Conservation (phyloP, 2,329 filamentous ascomycete genomes). For the Chaetomium strumarium region DNA sequence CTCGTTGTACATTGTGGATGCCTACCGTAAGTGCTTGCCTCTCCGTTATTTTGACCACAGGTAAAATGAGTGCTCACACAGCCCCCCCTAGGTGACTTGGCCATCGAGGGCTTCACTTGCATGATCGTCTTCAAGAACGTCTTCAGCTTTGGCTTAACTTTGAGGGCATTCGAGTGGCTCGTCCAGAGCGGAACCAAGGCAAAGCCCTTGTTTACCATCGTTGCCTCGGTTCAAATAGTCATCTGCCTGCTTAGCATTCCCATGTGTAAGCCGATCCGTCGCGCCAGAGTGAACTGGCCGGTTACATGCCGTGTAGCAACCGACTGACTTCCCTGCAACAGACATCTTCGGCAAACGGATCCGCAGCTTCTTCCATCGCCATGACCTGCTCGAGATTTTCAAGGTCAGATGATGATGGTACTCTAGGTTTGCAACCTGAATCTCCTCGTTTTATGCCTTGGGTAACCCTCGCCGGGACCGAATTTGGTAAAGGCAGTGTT, state of each 20-base stretch:
- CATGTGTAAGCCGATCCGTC: slow-evolving; percentile 60
- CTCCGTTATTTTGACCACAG: neutral
- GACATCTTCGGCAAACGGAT: slow-evolving; percentile 75
- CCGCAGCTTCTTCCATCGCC: slow-evolving; percentile 66
- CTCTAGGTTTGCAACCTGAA: neutral
- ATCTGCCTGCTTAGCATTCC: slow-evolving; percentile 71
- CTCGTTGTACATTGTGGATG: slow-evolving; percentile 86
- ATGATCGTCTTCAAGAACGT: slow-evolving; percentile 93
- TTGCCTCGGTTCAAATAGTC: slow-evolving; percentile 71
- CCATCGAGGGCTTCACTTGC: slow-evolving; percentile 84
- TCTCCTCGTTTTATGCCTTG: neutral
- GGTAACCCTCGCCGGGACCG: neutral
- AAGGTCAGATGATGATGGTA: slow-evolving; percentile 21
- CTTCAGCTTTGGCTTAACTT: slow-evolving; percentile 82
- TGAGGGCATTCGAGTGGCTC: slow-evolving; percentile 80
- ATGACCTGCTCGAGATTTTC: slow-evolving; percentile 59
- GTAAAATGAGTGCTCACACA: slow-evolving; percentile 11
- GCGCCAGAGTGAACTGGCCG: neutral
- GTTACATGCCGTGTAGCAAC: neutral
- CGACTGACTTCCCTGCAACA: slow-evolving; percentile 29
- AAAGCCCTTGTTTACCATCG: slow-evolving; percentile 55
- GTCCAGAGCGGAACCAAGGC: slow-evolving; percentile 54
- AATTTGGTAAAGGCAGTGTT: neutral
- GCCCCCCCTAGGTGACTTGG: slow-evolving; percentile 56
- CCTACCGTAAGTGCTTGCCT: slow-evolving; percentile 60